Evolutionary conservation across 73 alveolate genomes (phyloP).

Genomic region (Tetrahymena elliotti): DNA sequence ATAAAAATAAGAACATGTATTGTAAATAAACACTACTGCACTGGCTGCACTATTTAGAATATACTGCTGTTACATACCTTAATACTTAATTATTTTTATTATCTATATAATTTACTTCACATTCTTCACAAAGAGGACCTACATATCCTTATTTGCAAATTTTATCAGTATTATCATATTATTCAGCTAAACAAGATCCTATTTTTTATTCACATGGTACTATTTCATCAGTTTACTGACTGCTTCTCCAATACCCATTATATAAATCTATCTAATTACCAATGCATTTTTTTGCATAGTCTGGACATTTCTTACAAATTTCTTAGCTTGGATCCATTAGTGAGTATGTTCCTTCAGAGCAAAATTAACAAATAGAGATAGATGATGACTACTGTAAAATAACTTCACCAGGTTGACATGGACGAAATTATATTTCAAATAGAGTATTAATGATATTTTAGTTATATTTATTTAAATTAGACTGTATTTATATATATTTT

Average conservation of each 20-base stretch:
- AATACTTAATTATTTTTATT: not conserved
- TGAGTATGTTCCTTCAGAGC: not conserved
- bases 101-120: not conserved
- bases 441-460: not conserved
- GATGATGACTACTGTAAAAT: not conserved
- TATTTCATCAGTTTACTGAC: not conserved
- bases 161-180: not conserved
- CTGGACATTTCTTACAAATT: not conserved
- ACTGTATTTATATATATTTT: not conserved
- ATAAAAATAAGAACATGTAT: not conserved
- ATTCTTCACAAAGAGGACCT: not conserved
- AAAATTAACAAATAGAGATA: not conserved
- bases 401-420: not conserved
- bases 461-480: not conserved
- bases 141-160: not conserved
- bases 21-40: not conserved
- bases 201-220: not conserved
- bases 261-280: not conserved
- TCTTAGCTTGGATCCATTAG: not conserved
- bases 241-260: not conserved
- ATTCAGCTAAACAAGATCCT: not conserved
- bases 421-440: not conserved
- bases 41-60: not conserved
- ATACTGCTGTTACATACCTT: not conserved
- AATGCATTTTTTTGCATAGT: not conserved